A percentile compares a stretch with the other conserved stretches of the same genome.
Conservation (phyloP, 2,329 filamentous ascomycete genomes). For the Colletotrichum navitas region DNA sequence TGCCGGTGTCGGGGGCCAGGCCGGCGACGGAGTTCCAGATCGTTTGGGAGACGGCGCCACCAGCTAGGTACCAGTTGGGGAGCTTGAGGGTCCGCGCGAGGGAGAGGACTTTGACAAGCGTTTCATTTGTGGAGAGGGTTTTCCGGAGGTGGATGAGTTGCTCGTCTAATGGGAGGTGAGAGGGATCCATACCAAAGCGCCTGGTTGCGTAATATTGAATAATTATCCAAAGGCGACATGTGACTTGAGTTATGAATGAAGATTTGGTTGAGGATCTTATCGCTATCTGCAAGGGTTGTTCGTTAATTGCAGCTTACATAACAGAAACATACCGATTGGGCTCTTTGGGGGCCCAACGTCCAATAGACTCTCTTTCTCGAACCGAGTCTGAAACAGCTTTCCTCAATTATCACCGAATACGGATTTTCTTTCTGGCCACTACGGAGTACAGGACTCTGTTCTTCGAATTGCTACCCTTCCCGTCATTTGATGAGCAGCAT, state of each 20-base stretch:
- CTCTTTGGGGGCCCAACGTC: neutral
- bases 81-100: conserved; percentile 47
- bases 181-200: neutral
- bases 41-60: conserved; percentile 53
- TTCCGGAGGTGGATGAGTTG: conserved; percentile 46
- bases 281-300: neutral
- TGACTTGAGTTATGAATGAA: neutral
- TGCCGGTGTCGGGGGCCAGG: conserved; percentile 50
- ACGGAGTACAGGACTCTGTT: too few relatives aligned
- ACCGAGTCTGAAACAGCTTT: neutral
- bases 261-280: neutral
- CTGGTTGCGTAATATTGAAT: neutral
- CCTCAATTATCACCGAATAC: too few relatives aligned
- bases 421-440: neutral
- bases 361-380: neutral
- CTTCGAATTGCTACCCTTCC: too few relatives aligned
- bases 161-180: conserved; percentile 45
- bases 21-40: conserved; percentile 53
- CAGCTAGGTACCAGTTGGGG: conserved; percentile 54
- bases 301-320: conserved; percentile 6
- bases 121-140: conserved; percentile 47
- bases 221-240: neutral
- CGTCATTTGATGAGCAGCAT: too few relatives aligned
- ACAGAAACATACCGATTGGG: neutral
- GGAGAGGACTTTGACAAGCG: conserved; percentile 47